Base-by-base conservation (phyloP, 257 asterid species). In the Henckelia pumila region DNA sequence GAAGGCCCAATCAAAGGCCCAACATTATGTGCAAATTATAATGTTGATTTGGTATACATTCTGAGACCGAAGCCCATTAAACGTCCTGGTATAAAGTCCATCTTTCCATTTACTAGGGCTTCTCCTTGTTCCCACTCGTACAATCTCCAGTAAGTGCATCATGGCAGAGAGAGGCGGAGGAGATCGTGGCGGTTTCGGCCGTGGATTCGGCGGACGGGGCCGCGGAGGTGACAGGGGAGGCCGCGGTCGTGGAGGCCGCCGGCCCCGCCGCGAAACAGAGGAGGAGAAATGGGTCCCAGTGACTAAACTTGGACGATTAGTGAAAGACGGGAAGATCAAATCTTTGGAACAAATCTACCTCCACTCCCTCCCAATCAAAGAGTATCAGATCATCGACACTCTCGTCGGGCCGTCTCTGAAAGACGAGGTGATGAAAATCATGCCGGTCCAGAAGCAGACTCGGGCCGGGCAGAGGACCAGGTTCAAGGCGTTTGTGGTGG, bases 391-490 rank as follows among this genome's bases (percentile, higher is more conserved):
- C 77, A 71, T 90, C 24, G 96, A 90, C 24, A n/a, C 71, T 1
- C 78, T 90, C 7, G 70, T 86, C 1, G 95, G 95, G 0, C 89
- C 96, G 6, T 79, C 91, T 0, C 77, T 90, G 28, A 91, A 88
- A 44, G 97, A 91, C 58, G 97, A 91, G 78, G 97, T 90, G 26
- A 90, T 90, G 97, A 90, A 90, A 29, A 90, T 90, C 78, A 90
- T 90, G 97, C 95, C 97, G 14, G 97, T 90, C 5, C 97, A 88
- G 92, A 90, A 90, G 66, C 97, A 90, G 82, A 90, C 97, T 9
- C 86, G 97, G 13, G 97, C 97, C n/a, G 97, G 97, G 6, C 97
- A 90, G 80, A 76, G 97, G 59, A 90, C 97, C 70, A 68, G 97
- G 65, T 90, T 90, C 84, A 90, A 90, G 84, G 97, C 97, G 0